These are phyloP conservation scores for Papilionanthe hybrid DNA, from an alignment of 116 monocot genomes.

Conservation along the genomic window DNA sequence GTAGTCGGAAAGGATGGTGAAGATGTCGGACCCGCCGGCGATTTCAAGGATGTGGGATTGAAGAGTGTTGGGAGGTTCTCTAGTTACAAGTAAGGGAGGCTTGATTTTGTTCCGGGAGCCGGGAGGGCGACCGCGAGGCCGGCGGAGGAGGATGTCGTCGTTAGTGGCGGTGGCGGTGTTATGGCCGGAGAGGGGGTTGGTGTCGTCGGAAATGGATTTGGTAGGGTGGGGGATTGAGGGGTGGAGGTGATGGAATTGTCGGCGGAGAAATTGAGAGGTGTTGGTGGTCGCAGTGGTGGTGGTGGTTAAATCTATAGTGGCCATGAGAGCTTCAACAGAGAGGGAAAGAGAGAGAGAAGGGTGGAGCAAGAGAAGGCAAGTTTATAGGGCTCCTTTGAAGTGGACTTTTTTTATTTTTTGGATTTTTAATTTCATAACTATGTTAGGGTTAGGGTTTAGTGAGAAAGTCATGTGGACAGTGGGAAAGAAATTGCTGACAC, in stretches of 20 bases:
- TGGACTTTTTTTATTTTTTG: too few relatives aligned
- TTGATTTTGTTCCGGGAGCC: constrained; percentile 1
- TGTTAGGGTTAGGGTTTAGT: not conserved
- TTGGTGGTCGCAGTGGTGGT: not conserved
- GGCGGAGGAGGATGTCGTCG: not conserved
- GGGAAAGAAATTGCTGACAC: not conserved
- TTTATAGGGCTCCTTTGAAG: not conserved
- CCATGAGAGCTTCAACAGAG: not conserved
- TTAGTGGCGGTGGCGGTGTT: not conserved
- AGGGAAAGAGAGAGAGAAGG: not conserved
- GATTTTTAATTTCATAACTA: too few relatives aligned
- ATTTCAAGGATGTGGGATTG: constrained; percentile 4
- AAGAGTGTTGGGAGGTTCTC: not conserved
- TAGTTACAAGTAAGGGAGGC: not conserved
- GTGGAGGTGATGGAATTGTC: not conserved
- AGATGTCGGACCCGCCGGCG: not conserved
- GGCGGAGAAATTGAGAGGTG: not conserved
- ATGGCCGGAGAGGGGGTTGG: not conserved
- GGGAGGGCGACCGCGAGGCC: not conserved
- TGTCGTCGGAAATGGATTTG: not conserved
- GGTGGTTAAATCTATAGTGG: not conserved
- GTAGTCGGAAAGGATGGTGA: not conserved
- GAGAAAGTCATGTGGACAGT: not conserved
- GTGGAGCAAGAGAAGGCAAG: not conserved
- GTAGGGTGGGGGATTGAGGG: not conserved